Percentiles rank a stretch among this genome's conserved stretches.
These are phyloP conservation scores for Fusarium solani-melongenae DNA, from an alignment of 2,329 filamentous ascomycete species.

Conservation along the genomic window DNA sequence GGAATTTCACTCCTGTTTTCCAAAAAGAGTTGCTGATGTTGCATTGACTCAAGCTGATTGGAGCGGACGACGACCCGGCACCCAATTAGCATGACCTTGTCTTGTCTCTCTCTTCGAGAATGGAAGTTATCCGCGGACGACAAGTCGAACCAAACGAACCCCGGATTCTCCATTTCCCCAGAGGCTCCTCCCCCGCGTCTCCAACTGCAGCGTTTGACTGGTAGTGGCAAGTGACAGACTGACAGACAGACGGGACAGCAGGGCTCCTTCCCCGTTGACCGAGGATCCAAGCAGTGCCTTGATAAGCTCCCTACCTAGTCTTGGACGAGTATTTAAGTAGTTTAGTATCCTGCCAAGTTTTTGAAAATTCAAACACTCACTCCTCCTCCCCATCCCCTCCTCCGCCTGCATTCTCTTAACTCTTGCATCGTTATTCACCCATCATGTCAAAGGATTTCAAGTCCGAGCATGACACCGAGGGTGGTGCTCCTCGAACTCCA, in stretches of 20 bases:
- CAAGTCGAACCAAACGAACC: not conserved
- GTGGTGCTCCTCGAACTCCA: not conserved
- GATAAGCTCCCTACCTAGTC: not conserved
- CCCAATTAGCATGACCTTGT: not conserved
- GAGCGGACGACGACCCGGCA: not conserved
- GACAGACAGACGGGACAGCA: not conserved
- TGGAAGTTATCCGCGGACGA: not conserved
- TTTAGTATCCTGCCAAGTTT: not conserved
- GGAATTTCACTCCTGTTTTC: not conserved
- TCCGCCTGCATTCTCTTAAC: not conserved
- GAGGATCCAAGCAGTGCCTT: not conserved
- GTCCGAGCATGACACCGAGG: not conserved
- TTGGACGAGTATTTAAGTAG: not conserved
- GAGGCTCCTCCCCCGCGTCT: constrained; percentile 1
- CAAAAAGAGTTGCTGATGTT: not conserved
- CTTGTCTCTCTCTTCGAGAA: not conserved
- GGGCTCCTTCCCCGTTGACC: not conserved
- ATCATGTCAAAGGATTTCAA: constrained; percentile 4
- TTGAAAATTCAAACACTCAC: not conserved
- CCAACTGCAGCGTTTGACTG: not conserved
- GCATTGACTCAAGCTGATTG: not conserved
- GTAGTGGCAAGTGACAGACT: not conserved
- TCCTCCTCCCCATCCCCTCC: not conserved
- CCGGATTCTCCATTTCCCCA: constrained; percentile 4
- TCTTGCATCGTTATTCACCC: not conserved